A percentile compares a stretch with the other conserved stretches of the same genome.
Evolutionary conservation across 805 yeast genomes (phyloP).

Genomic region (Saccharomycopsis oosterbeekiorum): DNA sequence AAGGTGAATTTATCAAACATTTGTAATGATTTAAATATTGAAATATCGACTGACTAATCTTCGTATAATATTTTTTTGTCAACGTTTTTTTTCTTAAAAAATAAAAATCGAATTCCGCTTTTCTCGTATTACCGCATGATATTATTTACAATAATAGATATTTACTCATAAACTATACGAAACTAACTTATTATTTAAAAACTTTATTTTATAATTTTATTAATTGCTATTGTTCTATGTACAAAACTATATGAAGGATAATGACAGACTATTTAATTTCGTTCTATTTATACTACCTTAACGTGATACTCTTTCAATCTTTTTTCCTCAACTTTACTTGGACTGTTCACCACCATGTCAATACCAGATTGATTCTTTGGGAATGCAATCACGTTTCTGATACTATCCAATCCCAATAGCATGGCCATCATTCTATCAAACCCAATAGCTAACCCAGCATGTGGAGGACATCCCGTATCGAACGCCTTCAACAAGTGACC

Average conservation of each 20-base stretch:
- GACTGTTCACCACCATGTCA: slow-evolving; percentile 83
- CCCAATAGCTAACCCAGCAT: slow-evolving; percentile 94
- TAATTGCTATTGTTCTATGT: neutral
- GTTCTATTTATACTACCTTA: neutral
- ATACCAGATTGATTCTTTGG: slow-evolving; percentile 87
- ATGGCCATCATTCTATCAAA: slow-evolving; percentile 90
- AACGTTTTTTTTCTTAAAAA: no score
- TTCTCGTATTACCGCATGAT: no score
- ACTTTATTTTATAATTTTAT: no score
- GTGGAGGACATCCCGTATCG: slow-evolving; percentile 94
- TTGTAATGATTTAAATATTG: no score
- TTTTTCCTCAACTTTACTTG: slow-evolving; percentile 42
- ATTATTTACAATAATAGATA: no score
- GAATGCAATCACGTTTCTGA: slow-evolving; percentile 90
- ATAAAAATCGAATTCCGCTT: no score
- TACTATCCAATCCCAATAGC: slow-evolving; percentile 66
- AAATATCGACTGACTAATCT: no score
- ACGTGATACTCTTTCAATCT: slow-evolving; percentile 6
- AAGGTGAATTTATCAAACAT: no score
- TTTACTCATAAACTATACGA: neutral
- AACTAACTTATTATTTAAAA: neutral
- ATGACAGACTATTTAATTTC: neutral
- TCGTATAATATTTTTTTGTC: no score
- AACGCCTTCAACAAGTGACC: slow-evolving; percentile 81
- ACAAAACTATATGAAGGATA: neutral